Base-by-base conservation (phyloP, 2,329 filamentous ascomycete genomes). In the Colletotrichum sp. region DNA sequence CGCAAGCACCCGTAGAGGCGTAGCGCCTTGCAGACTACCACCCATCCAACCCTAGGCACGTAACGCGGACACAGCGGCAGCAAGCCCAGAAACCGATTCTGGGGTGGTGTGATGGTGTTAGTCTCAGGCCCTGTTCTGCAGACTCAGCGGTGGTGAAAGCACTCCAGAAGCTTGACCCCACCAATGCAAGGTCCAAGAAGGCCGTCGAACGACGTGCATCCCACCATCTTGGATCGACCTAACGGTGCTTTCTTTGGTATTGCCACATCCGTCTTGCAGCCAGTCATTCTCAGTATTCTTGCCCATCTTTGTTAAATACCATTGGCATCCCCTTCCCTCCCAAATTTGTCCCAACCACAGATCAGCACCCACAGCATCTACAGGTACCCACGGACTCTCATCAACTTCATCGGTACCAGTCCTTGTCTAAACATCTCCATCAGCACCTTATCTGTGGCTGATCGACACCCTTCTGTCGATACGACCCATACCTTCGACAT, bases 211-310 rank as follows among this genome's bases (percentile, higher is more conserved):
- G 43, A 72, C 63, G 21, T 71, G 30, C 55, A 75, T 72, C 38
- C 63, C 69, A 68, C 63, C 63, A 21, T 64, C 32, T 64, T 52
- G 70, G 63, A n/a, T 67, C 55, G 16, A 48, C 24, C 34, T 28
- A 75, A 75, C 73, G 73, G 73, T 68, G 70, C 64, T 68, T 64
- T 63, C 73, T 75, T 67, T 73, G 70, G 7, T 21, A 48, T 65
- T 67, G 57, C 64, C 70, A 65, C 34, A 73, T 68, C 70, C 73
- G 70, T 64, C 70, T 63, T 28, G 43, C 38, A 57, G 21, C 34
- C 60, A 15, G 55, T n/a, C 38, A 55, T 43, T n/a, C 21, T 55
- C 26, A 21, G 43, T n/a, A n/a, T 34, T 67, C 32, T 16, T 28
- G 26, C n/a, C 16, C 26, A 28, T 16, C 55, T 43, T 67, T 55